These are phyloP conservation scores for Yarrowia sp. DNA, from an alignment of 805 yeast species.

Conservation along the genomic window DNA sequence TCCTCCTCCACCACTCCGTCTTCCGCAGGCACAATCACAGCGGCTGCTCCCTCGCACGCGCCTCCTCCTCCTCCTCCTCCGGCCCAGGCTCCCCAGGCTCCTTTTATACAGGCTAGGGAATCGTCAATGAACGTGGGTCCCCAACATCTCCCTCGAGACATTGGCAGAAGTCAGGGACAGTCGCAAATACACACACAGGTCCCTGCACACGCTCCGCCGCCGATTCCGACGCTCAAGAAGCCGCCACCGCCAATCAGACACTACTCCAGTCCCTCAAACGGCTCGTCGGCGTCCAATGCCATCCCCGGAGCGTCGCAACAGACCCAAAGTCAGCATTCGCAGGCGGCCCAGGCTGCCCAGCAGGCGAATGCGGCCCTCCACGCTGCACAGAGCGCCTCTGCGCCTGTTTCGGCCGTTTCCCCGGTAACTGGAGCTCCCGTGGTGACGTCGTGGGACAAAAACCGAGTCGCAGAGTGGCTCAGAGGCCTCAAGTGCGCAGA, in stretches of 20 bases:
- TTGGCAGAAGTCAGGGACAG: neutral
- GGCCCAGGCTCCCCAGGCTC: neutral
- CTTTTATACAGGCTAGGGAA: neutral
- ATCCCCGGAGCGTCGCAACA: constrained; percentile 6
- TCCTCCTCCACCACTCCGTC: neutral
- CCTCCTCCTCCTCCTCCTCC: constrained; percentile 5
- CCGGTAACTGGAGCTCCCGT: neutral
- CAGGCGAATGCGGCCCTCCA: constrained; percentile 12
- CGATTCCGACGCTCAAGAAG: constrained; percentile 8
- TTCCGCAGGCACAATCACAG: neutral
- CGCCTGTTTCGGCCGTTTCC: constrained; percentile 12
- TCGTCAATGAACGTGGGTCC: constrained; percentile 9
- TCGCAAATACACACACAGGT: neutral
- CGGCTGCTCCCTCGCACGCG: neutral
- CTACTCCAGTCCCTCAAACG: constrained; percentile 13
- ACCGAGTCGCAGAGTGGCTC: constrained; percentile 47
- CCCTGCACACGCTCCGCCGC: constrained; percentile 10
- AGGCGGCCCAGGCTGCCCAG: constrained; percentile 25
- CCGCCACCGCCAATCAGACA: constrained; percentile 13
- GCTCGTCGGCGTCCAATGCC: constrained; percentile 13
- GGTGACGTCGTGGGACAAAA: constrained; percentile 45
- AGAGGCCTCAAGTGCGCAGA: constrained; percentile 13
- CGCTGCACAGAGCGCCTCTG: constrained; percentile 11
- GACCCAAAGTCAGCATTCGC: constrained; percentile 16
- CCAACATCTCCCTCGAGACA: constrained; percentile 17